Base-by-base conservation (phyloP, 2,329 filamentous ascomycete genomes). In the Neoascochyta sp. region DNA sequence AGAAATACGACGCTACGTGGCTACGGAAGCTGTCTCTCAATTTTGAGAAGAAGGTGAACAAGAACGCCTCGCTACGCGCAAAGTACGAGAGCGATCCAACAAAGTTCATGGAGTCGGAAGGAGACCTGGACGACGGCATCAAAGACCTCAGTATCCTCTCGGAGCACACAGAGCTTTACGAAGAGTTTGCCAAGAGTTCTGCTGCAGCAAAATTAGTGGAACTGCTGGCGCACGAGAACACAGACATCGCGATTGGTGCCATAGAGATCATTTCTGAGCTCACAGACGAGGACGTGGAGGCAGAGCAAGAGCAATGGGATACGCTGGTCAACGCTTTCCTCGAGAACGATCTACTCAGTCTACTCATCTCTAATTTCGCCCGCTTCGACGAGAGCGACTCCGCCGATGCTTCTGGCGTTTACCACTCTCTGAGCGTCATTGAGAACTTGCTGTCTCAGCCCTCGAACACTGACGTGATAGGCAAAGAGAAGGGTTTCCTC, bases 151-250 rank as follows among this genome's bases (percentile, higher is more conserved):
- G 86, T 23, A 83, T 95, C 44, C 69, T 98, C 2, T 80, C 85
- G 4, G 88, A 98, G 52, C 86, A 96, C 56, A 75, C 89, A 3
- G 81, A 85, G 39, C 73, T 95, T 12, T 95, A 92, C 61, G 69
- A 69, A 9, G 86, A 93, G 39, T 88, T 95, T 52, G 80, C 83
- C 17, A 81, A 79, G 45, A 70, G 88, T 29, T 84, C 85, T 12
- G 84, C 80, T 36, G 78, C 80, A 1, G 76, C 66, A 4, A 89
- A 82, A 32, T 64, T 98, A 28, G 86, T 94, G 2, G 78, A 81
- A 2, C 65, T 98, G 29, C 69, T 98, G 27, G 83, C 90, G 10
- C 92, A 98, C 60, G 92, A 98, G 52, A 98, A 98, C 60, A 90
- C 89, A 1, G 92, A 98, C 55, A 93, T 98, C 44, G 88, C 92